Conservation (phyloP, 768 basidiomycete species). For the Amanita subjunquillea region DNA sequence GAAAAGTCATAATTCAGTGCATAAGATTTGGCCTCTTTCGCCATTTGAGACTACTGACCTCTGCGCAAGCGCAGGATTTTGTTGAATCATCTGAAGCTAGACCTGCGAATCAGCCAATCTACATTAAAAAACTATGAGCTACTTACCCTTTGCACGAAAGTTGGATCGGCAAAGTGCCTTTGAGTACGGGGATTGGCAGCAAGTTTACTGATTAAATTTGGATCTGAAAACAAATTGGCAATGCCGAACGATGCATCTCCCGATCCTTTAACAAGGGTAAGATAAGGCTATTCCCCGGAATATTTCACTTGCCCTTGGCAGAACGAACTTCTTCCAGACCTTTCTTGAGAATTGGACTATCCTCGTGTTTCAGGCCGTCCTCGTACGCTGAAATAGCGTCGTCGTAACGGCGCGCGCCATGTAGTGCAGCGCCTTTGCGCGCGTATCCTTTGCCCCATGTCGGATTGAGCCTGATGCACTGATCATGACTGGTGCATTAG, state of each 20-base stretch:
- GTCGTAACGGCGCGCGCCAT: conserved; percentile 68
- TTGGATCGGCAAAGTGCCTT: conserved; percentile 74
- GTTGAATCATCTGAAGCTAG: conserved; percentile 57
- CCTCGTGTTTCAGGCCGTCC: conserved; percentile 71
- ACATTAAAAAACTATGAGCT: conserved; percentile 2
- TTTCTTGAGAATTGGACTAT: conserved; percentile 72
- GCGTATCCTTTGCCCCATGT: conserved; percentile 87
- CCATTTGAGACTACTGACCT: conserved; percentile 25
- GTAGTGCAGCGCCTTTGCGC: conserved; percentile 87
- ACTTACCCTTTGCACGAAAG: conserved; percentile 63
- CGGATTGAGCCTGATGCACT: conserved; percentile 76
- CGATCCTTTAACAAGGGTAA: background rate
- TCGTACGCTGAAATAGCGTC: conserved; percentile 84
- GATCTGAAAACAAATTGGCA: conserved; percentile 74
- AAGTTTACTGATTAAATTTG: conserved; percentile 73
- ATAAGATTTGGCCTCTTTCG: background rate
- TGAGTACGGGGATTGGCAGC: conserved; percentile 80
- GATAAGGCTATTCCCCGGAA: background rate
- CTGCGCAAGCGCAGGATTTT: conserved; percentile 56
- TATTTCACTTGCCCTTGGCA: conserved; percentile 59
- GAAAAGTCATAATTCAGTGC: background rate
- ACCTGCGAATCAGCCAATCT: conserved; percentile 5
- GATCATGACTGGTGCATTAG: conserved; percentile 2
- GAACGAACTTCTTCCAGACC: conserved; percentile 84
- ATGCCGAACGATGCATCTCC: conserved; percentile 48